These are phyloP conservation scores for Platanthera zijinensis DNA, from an alignment of 106 monocot genomes.

Conservation along the genomic window DNA sequence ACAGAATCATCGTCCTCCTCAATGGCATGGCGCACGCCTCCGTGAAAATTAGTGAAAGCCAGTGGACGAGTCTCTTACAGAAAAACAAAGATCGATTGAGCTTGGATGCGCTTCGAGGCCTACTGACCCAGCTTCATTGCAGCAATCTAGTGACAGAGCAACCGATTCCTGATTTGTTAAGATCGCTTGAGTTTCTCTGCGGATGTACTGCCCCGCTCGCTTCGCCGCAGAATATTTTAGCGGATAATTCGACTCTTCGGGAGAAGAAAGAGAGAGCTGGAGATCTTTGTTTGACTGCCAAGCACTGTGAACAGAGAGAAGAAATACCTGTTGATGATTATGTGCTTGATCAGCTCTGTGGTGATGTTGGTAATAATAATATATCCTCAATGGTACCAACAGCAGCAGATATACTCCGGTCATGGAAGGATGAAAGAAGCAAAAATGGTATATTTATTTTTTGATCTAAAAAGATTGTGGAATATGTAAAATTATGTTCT, in stretches of 20 bases:
- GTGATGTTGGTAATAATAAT: constrained; percentile 5
- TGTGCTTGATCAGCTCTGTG: constrained; percentile 27
- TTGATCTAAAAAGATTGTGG: background rate
- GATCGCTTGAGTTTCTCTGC: constrained; percentile 33
- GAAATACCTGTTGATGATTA: constrained; percentile 20
- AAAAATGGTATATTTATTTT: constrained; percentile 33
- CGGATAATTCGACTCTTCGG: background rate
- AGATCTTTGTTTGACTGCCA: background rate
- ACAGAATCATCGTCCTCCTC: constrained; percentile 38
- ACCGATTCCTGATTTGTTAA: constrained; percentile 51
- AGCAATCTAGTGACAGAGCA: constrained; percentile 33
- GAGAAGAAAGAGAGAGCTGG: background rate
- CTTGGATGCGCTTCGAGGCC: constrained; percentile 20
- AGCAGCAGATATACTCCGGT: constrained; percentile 59
- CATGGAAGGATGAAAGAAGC: constrained; percentile 60
- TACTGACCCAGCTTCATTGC: constrained; percentile 31
- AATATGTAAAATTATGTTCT: background rate
- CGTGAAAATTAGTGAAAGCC: constrained; percentile 47
- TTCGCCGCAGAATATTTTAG: background rate
- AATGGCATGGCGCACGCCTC: constrained; percentile 78
- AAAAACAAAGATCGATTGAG: constrained; percentile 31
- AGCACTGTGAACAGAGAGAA: background rate
- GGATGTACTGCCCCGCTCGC: background rate
- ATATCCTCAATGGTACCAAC: constrained; percentile 39
- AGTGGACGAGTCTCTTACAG: constrained; percentile 52